Evolutionary conservation across 2,329 filamentous ascomycete genomes (phyloP).

Genomic region (Stagonosporopsis cucurbitacearum): DNA sequence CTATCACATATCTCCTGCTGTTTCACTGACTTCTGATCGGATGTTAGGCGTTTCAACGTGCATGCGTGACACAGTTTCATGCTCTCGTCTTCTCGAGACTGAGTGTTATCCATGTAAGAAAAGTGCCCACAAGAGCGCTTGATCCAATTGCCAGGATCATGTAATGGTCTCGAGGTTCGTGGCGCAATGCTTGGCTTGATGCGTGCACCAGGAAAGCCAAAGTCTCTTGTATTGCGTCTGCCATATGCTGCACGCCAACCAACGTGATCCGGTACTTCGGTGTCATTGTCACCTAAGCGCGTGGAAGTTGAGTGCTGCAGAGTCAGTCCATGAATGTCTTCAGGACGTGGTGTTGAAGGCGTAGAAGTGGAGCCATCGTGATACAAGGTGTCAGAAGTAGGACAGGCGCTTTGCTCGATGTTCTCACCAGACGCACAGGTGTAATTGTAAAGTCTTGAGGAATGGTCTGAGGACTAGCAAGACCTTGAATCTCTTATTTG

Average conservation of each 20-base stretch:
- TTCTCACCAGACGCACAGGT: background rate
- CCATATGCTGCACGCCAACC: constrained; percentile 42
- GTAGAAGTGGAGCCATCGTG: constrained; percentile 34
- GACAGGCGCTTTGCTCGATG: constrained; percentile 7
- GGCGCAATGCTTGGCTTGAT: constrained; percentile 30
- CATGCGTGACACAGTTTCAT: constrained; percentile 30
- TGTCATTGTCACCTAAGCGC: constrained; percentile 12
- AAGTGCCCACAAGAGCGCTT: constrained; percentile 43
- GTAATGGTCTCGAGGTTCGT: constrained; percentile 20
- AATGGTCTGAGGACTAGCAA: background rate
- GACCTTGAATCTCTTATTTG: background rate
- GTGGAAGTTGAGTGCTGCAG: background rate
- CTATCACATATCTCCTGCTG: constrained; percentile 14
- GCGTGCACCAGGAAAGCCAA: constrained; percentile 43
- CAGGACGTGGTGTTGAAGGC: constrained; percentile 13
- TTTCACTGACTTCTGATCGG: constrained; percentile 3
- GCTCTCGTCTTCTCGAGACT: constrained; percentile 25
- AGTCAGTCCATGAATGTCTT: background rate
- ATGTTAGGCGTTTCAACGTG: constrained; percentile 19
- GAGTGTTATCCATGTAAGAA: constrained; percentile 21
- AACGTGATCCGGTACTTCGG: constrained; percentile 33
- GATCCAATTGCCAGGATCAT: constrained; percentile 33
- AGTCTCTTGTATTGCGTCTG: constrained; percentile 41
- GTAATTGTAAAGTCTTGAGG: no score
- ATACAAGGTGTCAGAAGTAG: constrained; percentile 26